Base-by-base conservation (phyloP, 2,329 filamentous ascomycete species). In the Botrytis tulipae region DNA sequence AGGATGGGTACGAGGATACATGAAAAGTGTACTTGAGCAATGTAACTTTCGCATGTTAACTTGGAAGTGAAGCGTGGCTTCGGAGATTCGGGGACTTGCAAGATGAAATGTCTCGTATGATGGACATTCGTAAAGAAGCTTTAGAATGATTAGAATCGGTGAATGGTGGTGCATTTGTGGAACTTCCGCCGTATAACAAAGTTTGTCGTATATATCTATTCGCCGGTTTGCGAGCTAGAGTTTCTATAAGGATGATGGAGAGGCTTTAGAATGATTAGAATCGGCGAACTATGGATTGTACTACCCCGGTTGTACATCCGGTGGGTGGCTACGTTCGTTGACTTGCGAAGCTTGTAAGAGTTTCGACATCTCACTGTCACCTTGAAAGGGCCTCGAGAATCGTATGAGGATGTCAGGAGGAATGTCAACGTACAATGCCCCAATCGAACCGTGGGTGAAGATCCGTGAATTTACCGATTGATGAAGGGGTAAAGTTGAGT, bases 71-170 rank as follows among this genome's bases (percentile, higher is more conserved):
- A 51, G 48, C 63, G 62, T 72, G 62, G 71, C 71, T 68, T 68
- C 71, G 62, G 62, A 72, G 62, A 69, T 48, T 61, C 71, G 71
- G 71, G 51, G 71, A 72, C 71, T 72, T 68, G 63, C 60, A 51
- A 37, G 71, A 72, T 72, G 37, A 8, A 51, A 44, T 51, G 35
- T 60, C 22, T 35, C 37, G 22, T 25, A 25, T 12, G 18, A 18
- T 70, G 12, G 22, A 32, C 25, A 8, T 42, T 29, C 29, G n/a
- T 51, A 51, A 63, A 44, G 66, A 69, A 69, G 66, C 48, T 57
- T 69, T 57, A 57, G 66, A 57, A 69, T 69, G n/a, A 57, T 69
- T 32, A 57, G 66, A 59, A 69, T 68, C 18, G 66, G 66, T 57
- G 65, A 54, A 22, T 54, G 37, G 65, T 68, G 48, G 65, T 68